A percentile compares a stretch with the other conserved stretches of the same genome.
phyloP scores from a whole-genome alignment of 139 green algal species.

The Chlorella vulgaris region DNA sequence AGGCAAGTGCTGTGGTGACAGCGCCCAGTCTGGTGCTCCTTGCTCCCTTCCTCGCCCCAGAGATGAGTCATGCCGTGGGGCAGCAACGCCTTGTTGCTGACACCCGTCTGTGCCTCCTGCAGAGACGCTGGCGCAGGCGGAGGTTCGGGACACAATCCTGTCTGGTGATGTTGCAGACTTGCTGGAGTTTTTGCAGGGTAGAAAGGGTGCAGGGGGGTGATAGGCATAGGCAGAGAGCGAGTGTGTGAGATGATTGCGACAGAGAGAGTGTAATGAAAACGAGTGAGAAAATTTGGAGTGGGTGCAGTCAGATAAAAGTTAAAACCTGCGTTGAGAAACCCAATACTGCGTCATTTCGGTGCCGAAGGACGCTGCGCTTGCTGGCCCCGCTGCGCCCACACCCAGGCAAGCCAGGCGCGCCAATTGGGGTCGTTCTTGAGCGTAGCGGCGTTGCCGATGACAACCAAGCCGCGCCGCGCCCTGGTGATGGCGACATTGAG shows the following conservation, averaged over 20 bases:
- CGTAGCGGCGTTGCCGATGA: constrained; percentile 63
- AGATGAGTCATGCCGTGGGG: too few relatives aligned
- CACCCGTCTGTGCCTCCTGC: background rate
- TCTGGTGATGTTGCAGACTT: background rate
- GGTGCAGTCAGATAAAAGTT: too few relatives aligned
- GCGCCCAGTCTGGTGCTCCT: background rate
- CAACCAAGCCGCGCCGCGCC: constrained; percentile 73
- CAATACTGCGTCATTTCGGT: too few relatives aligned
- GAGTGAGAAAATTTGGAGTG: background rate
- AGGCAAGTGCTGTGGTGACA: background rate
- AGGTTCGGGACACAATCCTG: constrained; percentile 3
- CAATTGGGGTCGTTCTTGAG: constrained; percentile 40
- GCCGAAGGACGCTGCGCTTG: background rate
- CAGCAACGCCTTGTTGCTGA: background rate
- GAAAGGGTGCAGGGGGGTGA: background rate
- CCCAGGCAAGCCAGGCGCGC: constrained; percentile 7
- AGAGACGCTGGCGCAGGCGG: constrained; percentile 1
- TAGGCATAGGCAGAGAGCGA: too few relatives aligned
- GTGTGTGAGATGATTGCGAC: too few relatives aligned
- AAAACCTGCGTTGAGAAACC: too few relatives aligned
- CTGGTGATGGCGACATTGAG: constrained; percentile 95
- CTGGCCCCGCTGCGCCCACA: background rate
- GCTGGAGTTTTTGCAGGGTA: background rate
- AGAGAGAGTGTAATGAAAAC: too few relatives aligned
- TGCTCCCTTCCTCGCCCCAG: too few relatives aligned